phyloP scores from a whole-genome alignment of 1,284 basidiomycete genomes.

The Cerioporus squamosus region DNA sequence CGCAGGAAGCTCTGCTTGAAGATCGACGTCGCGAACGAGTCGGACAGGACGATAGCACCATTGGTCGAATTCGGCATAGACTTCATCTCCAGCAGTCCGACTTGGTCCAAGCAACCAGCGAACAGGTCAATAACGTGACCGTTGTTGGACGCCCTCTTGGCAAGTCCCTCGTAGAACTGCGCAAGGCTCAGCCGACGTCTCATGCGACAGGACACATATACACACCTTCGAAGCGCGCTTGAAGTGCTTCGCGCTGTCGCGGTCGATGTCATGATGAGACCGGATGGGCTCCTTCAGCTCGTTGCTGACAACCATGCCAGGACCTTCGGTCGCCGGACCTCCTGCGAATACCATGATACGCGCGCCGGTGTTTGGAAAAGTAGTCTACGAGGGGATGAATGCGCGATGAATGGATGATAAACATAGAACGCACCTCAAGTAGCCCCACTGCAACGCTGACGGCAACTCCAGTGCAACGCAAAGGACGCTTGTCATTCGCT shows the following conservation, averaged over 20 bases:
- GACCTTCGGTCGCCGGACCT: constrained; percentile 96
- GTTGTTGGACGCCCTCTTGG: constrained; percentile 93
- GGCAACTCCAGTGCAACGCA: constrained; percentile 96
- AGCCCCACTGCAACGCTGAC: constrained; percentile 95
- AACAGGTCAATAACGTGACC: constrained; percentile 97
- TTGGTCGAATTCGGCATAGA: constrained; percentile 94
- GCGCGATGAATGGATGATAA: too few species aligned
- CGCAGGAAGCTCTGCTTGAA: constrained; percentile 99
- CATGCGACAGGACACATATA: background rate
- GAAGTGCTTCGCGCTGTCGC: constrained; percentile 97
- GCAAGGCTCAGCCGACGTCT: constrained; percentile 6
- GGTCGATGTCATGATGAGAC: constrained; percentile 98
- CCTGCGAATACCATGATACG: constrained; percentile 97
- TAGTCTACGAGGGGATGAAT: constrained; percentile 53
- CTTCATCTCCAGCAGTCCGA: constrained; percentile 98
- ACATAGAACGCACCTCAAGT: constrained; percentile 68
- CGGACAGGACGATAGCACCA: constrained; percentile 94
- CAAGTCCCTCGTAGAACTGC: constrained; percentile 94
- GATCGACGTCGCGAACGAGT: constrained; percentile 98
- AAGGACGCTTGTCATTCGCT: constrained; percentile 92
- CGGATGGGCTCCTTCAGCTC: constrained; percentile 98
- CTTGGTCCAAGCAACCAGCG: constrained; percentile 97
- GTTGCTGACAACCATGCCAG: constrained; percentile 95
- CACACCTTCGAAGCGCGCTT: constrained; percentile 94
- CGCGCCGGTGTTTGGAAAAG: constrained; percentile 95